Conservation (phyloP, 306 rosid genomes). For the Rosa chinensis region DNA sequence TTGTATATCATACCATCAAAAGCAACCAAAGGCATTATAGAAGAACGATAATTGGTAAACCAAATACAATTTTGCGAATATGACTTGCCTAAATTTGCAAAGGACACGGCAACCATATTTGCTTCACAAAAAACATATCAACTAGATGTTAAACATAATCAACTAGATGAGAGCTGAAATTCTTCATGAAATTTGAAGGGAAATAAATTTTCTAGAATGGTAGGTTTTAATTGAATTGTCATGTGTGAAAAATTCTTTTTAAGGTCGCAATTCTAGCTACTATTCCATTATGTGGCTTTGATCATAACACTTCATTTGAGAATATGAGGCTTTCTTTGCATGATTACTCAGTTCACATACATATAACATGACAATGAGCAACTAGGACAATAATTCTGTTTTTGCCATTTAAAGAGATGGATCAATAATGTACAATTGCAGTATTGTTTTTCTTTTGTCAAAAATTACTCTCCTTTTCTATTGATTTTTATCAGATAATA, state of each 20-base stretch:
- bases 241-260: neutral
- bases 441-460: neutral
- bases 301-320: neutral
- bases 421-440: neutral
- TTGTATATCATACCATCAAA: too few species aligned
- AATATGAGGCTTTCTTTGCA: neutral
- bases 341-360: neutral
- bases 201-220: too few species aligned
- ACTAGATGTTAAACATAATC: too few species aligned
- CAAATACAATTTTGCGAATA: too few species aligned
- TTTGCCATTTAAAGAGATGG: neutral
- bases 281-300: neutral
- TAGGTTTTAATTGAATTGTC: too few species aligned
- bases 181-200: too few species aligned
- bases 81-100: too few species aligned
- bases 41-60: too few species aligned
- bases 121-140: too few species aligned
- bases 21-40: too few species aligned
- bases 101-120: too few species aligned
- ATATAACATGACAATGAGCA: neutral
- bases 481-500: neutral
- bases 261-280: neutral
- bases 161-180: too few species aligned
- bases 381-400: neutral
- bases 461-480: neutral